Evolutionary conservation across 139 green algal species (phyloP), one percentile per base, ranked within the genome.

Genomic region (Picochlorum sp.): DNA sequence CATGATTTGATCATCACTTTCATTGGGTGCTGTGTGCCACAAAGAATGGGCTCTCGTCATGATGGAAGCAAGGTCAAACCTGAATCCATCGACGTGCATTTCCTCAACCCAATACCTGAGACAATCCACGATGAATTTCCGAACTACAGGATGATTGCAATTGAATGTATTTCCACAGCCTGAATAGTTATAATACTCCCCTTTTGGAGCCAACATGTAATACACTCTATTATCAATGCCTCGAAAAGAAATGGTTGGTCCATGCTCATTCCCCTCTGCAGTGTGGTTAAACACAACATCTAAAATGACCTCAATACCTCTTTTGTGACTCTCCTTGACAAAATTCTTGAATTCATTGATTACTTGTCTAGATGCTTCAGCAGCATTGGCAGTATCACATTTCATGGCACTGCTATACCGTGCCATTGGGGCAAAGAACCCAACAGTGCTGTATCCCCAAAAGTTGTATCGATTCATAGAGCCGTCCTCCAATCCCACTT

Each of bases 241-340:
- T 60, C 86, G 74, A 83, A 99, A 97, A n/a, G 81, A 95, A 9
- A 97, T 61, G 9, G 84, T 88, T 41, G 90, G 89, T 1, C 92
- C 91, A 45, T 75, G 62, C 56, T 98, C 85, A 75, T 97, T 96
- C 55, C 90, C 90, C 72, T 99, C 94, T 4, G 92, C 90, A 8
- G 94, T 98, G 85, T 98, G 94, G 80, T 99, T 99, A 86, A 96
- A 97, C 51, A 99, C 94, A 4, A 98, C 90, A 64, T 98, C 94
- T 62, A 98, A 72, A 52, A 96, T 91, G 28, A 99, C 89, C 87
- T 98, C 94, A 6, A 99, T 97, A 47, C 94, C 94, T 2, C 86
- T 60, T 60, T 69, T 76, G 78, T 99, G 94, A 34, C 74, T 84
- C 73, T 93, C 90, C 58, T 85, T 87, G 13, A 99, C 90, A 56